phyloP scores from a whole-genome alignment of 1,284 basidiomycete species.

The Pyrrhoderma noxium region DNA sequence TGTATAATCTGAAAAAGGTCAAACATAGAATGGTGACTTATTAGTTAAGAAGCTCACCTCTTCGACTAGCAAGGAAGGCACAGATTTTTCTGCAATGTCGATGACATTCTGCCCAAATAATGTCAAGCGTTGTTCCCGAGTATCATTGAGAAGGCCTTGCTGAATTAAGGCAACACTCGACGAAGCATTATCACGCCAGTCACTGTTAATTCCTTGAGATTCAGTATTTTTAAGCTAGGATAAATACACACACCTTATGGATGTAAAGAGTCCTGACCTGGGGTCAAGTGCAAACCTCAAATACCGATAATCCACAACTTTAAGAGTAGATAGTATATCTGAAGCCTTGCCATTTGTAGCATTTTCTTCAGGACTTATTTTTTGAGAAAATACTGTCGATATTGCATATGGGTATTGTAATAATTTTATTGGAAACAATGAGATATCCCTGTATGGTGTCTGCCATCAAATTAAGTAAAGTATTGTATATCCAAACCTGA shows the following conservation, averaged over 20 bases:
- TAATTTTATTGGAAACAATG: conserved; percentile 63
- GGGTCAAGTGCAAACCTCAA: conserved; percentile 88
- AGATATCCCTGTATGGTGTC: conserved; percentile 79
- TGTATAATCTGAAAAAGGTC: conserved; percentile 63
- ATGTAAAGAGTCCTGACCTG: conserved; percentile 73
- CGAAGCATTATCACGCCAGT: conserved; percentile 90
- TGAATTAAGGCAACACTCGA: conserved; percentile 55
- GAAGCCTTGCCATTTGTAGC: conserved; percentile 24
- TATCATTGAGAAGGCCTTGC: conserved; percentile 48
- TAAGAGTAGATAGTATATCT: conserved; percentile 43
- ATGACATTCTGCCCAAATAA: conserved; percentile 88
- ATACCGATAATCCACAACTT: conserved; percentile 78
- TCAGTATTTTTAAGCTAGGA: conserved; percentile 1
- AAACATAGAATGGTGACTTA: conserved; percentile 4
- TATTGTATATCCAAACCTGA: no score
- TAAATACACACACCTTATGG: conserved; percentile 55
- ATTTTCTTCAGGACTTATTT: conserved; percentile 19
- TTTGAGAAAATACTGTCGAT: conserved; percentile 65
- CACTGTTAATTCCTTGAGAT: conserved; percentile 38
- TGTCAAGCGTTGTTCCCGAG: conserved; percentile 57
- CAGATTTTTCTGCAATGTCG: conserved; percentile 86
- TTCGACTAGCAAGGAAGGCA: conserved; percentile 78
- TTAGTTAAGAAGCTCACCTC: conserved; percentile 53
- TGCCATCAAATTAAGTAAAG: conserved; percentile 26
- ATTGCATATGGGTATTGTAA: conserved; percentile 72